Base-by-base conservation (phyloP, 805 yeast genomes). In the Pichia occidentalis region DNA sequence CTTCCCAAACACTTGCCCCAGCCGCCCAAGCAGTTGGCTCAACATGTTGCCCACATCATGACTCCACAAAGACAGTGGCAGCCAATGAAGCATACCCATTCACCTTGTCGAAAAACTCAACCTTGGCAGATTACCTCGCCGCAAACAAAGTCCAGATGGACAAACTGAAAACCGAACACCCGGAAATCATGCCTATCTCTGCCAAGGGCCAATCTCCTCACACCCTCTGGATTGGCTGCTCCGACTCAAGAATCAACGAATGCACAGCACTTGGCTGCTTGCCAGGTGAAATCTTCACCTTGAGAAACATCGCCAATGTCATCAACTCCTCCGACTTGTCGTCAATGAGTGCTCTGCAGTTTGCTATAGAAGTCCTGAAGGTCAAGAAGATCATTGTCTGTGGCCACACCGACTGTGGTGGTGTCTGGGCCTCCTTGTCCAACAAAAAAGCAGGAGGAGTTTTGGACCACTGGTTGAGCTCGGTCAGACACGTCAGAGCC, bases 371-470 rank as follows among this genome's bases (percentile, higher is more conserved):
- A 48, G 85, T 80, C 11, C 68, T 88, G 43, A 81, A 83, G 53
- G 94, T 90, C 27, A 71, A 70, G 47, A 85, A 84, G 54, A 77
- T 88, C 36, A 71, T 88, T 39, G 82, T 88, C 5, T 85, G 95
- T 61, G 97, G 97, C 4, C 97, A 88, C 62, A 82, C 92, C 23
- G 95, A 85, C 59, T 88, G 97, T 68, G 96, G 95, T 34, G 97
- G 96, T 22, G 76, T 85, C 35, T 77, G 84, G 76, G 86, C 95
- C 17, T 77, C 87, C 7, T 62, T 88, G 33, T 69, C 79, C 3
- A 67, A 74, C 41, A 73, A 77, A 50, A 71, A 71, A 48, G 66
- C 79, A 24, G 87, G 87, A 24, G 78, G 81, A 21, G 74, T 73
- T 9, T 63, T 88, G 48, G 85, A 80, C 51, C 77, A 76, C 36